These are phyloP conservation scores for Penicillium occitanis DNA, from an alignment of 2,329 filamentous ascomycete genomes.

Conservation along the genomic window DNA sequence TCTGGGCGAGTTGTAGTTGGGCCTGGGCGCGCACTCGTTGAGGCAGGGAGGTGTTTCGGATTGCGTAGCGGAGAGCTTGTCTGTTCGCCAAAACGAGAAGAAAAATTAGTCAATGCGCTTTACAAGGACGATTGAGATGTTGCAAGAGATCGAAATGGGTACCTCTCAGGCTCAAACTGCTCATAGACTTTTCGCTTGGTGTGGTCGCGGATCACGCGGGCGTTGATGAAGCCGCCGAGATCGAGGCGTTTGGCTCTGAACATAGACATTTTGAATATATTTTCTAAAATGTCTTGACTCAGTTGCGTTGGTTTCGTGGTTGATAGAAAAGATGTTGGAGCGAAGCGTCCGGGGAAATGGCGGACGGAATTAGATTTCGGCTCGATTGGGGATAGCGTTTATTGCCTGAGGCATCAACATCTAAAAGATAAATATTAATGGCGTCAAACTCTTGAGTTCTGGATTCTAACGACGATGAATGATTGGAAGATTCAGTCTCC, in stretches of 20 bases:
- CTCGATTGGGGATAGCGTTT: conserved; percentile 7
- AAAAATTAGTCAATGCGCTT: not conserved
- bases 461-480: not conserved
- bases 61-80: conserved; percentile 79
- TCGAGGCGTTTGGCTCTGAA: conserved; percentile 90
- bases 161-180: conserved; percentile 81
- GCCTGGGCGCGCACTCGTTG: conserved; percentile 82
- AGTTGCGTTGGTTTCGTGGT: conserved; percentile 15
- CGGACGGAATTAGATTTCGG: conserved; percentile 21
- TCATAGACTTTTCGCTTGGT: conserved; percentile 94
- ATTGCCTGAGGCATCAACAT: conserved; percentile 1
- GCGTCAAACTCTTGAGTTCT: not conserved
- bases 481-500: not conserved
- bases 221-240: conserved; percentile 82
- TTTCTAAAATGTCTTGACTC: too few relatives aligned
- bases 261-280: conserved; percentile 65
- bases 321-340: conserved; percentile 13
- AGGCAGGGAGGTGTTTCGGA: conserved; percentile 86
- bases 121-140: too few relatives aligned
- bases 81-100: not conserved
- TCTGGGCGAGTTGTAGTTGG: conserved; percentile 87
- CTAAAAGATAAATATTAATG: not conserved
- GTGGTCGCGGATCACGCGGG: conserved; percentile 86
- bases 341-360: conserved; percentile 14
- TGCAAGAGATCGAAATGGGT: not conserved